These are phyloP conservation scores for Pontederia crassipes DNA, from an alignment of 176 grass and related monocot genomes.

Conservation along the genomic window DNA sequence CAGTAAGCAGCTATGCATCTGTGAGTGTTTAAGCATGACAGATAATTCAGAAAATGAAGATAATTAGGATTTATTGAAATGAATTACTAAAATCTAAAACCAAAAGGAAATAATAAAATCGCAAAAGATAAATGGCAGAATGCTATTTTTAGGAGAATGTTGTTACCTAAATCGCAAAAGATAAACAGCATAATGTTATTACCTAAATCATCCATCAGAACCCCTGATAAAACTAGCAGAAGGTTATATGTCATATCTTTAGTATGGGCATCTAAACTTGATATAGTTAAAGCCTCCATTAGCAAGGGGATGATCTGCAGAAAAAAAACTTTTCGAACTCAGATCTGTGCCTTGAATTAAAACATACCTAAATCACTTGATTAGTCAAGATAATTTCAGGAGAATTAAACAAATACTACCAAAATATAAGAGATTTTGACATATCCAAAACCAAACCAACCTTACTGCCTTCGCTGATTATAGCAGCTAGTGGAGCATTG, in stretches of 20 bases:
- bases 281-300: constrained; percentile 56
- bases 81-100: no score
- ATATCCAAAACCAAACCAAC: constrained; percentile 13
- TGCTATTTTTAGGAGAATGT: no score
- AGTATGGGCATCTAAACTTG: constrained; percentile 40
- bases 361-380: no score
- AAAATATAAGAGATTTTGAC: no score
- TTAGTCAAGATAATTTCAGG: no score
- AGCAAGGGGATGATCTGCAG: constrained; percentile 59
- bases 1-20: no score
- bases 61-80: no score
- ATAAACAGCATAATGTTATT: constrained; percentile 22
- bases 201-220: constrained; percentile 88
- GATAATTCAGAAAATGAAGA: no score
- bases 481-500: constrained; percentile 72
- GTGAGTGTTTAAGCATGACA: no score
- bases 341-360: no score
- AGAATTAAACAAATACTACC: no score
- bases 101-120: no score
- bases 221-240: constrained; percentile 78
- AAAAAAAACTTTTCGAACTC: neutral
- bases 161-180: constrained; percentile 9
- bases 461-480: constrained; percentile 69
- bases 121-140: neutral
- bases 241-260: constrained; percentile 79